Conservation (phyloP, 805 yeast genomes). For the Saccharomycopsis oosterbeekiorum region DNA sequence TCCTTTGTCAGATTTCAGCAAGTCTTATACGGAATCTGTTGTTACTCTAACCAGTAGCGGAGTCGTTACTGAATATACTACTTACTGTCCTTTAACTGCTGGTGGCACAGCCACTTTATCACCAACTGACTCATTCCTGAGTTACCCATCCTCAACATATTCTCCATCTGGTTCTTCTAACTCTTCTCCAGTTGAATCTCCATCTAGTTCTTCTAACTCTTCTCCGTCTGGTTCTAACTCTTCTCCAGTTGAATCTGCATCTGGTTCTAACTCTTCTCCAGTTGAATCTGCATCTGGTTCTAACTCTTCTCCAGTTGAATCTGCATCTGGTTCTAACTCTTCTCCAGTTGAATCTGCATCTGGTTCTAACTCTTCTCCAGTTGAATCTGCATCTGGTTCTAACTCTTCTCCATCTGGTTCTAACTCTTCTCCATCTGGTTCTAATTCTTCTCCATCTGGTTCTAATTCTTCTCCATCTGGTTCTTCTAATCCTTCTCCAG, state of each 20-base stretch:
- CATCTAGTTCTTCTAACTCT: too few species aligned
- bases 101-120: background rate
- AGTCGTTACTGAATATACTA: conserved; percentile 1
- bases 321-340: too few species aligned
- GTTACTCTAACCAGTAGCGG: conserved; percentile 2
- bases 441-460: background rate
- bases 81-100: conserved; percentile 8
- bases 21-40: background rate
- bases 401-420: background rate
- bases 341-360: too few species aligned
- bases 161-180: background rate
- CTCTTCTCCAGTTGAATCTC: too few species aligned
- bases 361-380: background rate
- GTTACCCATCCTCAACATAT: background rate
- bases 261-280: too few species aligned
- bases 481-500: too few species aligned
- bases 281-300: too few species aligned
- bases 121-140: background rate
- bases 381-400: too few species aligned
- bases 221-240: too few species aligned
- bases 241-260: too few species aligned
- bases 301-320: too few species aligned
- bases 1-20: conserved; percentile 6
- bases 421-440: background rate
- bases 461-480: too few species aligned